Evolutionary conservation across 1,284 basidiomycete genomes (phyloP).

Genomic region (Cutaneotrichosporon sp.): DNA sequence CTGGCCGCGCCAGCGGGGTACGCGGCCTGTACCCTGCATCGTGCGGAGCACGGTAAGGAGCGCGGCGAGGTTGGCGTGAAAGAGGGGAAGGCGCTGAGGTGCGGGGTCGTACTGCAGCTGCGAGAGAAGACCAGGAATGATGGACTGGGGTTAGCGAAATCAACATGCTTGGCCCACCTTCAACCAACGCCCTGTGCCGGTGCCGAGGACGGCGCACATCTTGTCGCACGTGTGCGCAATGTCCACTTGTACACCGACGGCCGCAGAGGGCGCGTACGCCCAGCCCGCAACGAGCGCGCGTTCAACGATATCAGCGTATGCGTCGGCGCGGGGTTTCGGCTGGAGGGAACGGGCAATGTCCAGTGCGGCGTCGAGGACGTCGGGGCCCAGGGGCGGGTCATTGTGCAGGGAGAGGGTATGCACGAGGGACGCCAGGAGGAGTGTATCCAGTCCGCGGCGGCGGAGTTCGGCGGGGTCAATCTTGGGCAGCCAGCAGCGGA

Average conservation of each 20-base stretch:
- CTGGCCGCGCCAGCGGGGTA: conserved; percentile 43
- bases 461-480: conserved; percentile 22
- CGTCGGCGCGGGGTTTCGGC: conserved; percentile 25
- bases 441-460: conserved; percentile 41
- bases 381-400: conserved; percentile 28
- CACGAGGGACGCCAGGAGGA: conserved; percentile 34
- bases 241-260: conserved; percentile 27
- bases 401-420: conserved; percentile 41
- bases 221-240: conserved; percentile 33
- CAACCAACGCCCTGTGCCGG: conserved; percentile 41
- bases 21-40: conserved; percentile 25
- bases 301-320: conserved; percentile 37
- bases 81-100: conserved; percentile 27
- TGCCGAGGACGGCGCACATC: conserved; percentile 30
- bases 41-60: conserved; percentile 27
- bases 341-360: background rate
- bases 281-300: conserved; percentile 31
- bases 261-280: conserved; percentile 41
- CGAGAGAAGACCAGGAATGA: conserved; percentile 41
- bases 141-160: conserved; percentile 22
- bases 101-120: conserved; percentile 40
- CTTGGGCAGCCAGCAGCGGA: conserved; percentile 27
- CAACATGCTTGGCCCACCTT: conserved; percentile 28
- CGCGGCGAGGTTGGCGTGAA: conserved; percentile 37
- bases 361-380: conserved; percentile 25